Percentiles rank a stretch among this genome's conserved stretches.
Evolutionary conservation across 495 filamentous ascomycete species (phyloP).

Genomic region (Penicillium fimorum): DNA sequence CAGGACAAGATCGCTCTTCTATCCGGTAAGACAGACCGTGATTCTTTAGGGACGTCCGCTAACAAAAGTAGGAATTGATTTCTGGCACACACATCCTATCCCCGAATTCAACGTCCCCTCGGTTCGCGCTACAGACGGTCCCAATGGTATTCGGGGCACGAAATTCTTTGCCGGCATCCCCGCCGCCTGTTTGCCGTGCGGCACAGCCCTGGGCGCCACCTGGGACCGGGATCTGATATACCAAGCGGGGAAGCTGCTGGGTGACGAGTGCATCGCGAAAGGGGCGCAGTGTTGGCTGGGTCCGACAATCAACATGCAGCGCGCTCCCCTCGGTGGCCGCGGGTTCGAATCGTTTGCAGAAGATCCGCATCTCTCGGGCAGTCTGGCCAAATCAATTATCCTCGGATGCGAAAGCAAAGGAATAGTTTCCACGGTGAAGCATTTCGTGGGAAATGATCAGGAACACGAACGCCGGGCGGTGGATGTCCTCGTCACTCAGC

Average conservation of each 20-base stretch:
- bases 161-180: slow-evolving; percentile 10
- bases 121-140: slow-evolving; percentile 61
- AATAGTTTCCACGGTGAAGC: slow-evolving; percentile 64
- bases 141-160: slow-evolving; percentile 54
- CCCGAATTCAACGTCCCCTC: slow-evolving; percentile 62
- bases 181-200: slow-evolving; percentile 63
- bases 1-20: slow-evolving; percentile 34
- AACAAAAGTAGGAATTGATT: slow-evolving; percentile 45
- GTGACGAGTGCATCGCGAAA: slow-evolving; percentile 61
- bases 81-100: slow-evolving; percentile 70
- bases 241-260: slow-evolving; percentile 48
- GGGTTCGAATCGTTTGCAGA: slow-evolving; percentile 73
- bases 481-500: slow-evolving; percentile 59
- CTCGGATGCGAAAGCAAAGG: slow-evolving; percentile 59
- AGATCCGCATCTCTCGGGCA: slow-evolving; percentile 64
- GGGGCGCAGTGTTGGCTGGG: slow-evolving; percentile 64
- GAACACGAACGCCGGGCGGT: slow-evolving; percentile 63
- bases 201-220: slow-evolving; percentile 62
- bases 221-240: slow-evolving; percentile 58
- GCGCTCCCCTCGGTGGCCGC: slow-evolving; percentile 66
- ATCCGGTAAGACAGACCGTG: slow-evolving; percentile 18
- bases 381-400: slow-evolving; percentile 57
- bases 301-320: slow-evolving; percentile 71
- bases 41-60: background rate
- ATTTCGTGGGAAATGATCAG: slow-evolving; percentile 72